These are phyloP conservation scores for Cutaneotrichosporon dermatis DNA, from an alignment of 1,284 basidiomycete species.

Conservation along the genomic window DNA sequence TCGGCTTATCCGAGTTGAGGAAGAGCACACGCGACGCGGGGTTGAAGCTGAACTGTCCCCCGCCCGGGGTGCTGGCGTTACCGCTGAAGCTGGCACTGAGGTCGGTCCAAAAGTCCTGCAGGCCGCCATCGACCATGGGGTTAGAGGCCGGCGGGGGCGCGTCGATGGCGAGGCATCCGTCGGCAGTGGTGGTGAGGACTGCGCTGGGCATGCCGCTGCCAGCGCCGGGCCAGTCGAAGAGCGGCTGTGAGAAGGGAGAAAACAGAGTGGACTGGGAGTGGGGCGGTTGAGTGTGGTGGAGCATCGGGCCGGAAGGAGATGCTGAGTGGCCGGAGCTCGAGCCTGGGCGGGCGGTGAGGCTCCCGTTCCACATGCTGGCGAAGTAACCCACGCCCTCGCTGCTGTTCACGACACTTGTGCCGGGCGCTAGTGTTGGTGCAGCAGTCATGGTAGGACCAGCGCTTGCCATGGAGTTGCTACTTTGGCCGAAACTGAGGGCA, in stretches of 20 bases:
- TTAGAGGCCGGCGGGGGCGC: conserved; percentile 7
- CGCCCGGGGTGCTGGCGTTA: background rate
- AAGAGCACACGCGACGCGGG: conserved; percentile 20
- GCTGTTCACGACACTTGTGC: background rate
- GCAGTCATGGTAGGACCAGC: background rate
- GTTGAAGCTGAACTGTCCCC: background rate
- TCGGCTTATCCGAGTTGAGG: conserved; percentile 19
- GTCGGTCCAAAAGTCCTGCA: conserved; percentile 20
- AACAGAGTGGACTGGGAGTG: too few relatives aligned
- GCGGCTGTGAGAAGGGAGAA: background rate
- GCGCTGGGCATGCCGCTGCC: conserved; percentile 7
- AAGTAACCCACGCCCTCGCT: background rate
- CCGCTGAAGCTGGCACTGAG: conserved; percentile 5
- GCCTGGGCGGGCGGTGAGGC: background rate
- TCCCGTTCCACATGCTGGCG: conserved; percentile 3
- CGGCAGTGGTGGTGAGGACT: conserved; percentile 15
- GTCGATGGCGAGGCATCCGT: conserved; percentile 16
- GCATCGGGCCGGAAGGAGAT: too few relatives aligned
- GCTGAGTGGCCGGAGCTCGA: too few relatives aligned
- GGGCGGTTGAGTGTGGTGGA: too few relatives aligned
- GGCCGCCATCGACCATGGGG: background rate
- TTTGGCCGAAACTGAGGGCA: background rate
- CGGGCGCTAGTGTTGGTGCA: background rate
- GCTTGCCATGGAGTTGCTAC: background rate
- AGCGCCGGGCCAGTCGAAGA: conserved; percentile 8